These are phyloP conservation scores for Pichia sp. DNA, from an alignment of 1,139 yeast species.

Conservation along the genomic window DNA sequence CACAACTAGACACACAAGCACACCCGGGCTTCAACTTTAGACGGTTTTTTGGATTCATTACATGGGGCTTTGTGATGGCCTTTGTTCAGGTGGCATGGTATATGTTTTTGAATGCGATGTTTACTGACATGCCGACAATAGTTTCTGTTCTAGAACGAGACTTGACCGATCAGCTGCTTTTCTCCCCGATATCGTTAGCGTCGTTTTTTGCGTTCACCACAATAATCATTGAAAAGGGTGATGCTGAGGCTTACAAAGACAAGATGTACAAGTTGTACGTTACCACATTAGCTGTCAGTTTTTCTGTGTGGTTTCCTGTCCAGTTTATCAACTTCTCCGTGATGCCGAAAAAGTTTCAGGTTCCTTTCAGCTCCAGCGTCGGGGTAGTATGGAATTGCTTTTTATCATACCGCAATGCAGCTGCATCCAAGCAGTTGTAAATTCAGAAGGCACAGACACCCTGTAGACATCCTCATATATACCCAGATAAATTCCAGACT, in stretches of 20 bases:
- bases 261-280: slow-evolving; percentile 66
- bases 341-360: slow-evolving; percentile 77
- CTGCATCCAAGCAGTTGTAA: slow-evolving; percentile 6
- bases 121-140: slow-evolving; percentile 74
- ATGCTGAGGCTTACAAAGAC: slow-evolving; percentile 54
- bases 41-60: slow-evolving; percentile 73
- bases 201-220: slow-evolving; percentile 83
- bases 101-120: slow-evolving; percentile 68
- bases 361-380: slow-evolving; percentile 86
- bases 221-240: slow-evolving; percentile 72
- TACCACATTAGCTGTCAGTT: slow-evolving; percentile 73
- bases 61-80: slow-evolving; percentile 83
- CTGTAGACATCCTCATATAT: no score
- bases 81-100: slow-evolving; percentile 90
- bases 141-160: slow-evolving; percentile 83
- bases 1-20: slow-evolving; percentile 6
- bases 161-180: slow-evolving; percentile 81
- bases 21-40: slow-evolving; percentile 48
- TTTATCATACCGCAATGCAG: slow-evolving; percentile 66
- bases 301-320: slow-evolving; percentile 91
- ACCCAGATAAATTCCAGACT: no score
- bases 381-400: slow-evolving; percentile 93
- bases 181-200: slow-evolving; percentile 79
- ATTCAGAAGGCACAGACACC: no score
- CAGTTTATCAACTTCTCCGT: slow-evolving; percentile 83